Evolutionary conservation across 495 filamentous ascomycete species (phyloP), one percentile per base, ranked within the genome.

Genomic region (Talaromyces adpressus): DNA sequence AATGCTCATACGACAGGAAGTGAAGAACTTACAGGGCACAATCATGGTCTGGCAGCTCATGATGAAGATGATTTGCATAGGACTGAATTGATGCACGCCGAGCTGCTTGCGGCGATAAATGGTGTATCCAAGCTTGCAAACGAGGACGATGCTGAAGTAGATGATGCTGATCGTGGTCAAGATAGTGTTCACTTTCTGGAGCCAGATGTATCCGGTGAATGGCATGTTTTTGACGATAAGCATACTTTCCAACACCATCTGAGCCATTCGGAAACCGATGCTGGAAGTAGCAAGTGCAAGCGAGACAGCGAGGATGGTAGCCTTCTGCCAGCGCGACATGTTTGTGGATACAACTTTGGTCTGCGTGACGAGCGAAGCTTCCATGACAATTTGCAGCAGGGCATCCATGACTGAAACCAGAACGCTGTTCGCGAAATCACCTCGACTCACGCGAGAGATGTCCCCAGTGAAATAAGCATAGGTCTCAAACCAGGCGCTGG

Each of bases 1-100:
- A 14, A 41, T 70, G 62, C 71, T 65, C 49, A 36, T 12, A 51
- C 11, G 65, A 52, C 41, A 57, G 22, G 14, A 53, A 39, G n/a
- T 2, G 56, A 20, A 23, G 47, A 16, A 75, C 86, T 66, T 82
- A 91, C 90, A 84, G 65, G 92, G 92, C 59, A 94, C 77, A 32
- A 92, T 69, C 81, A 97, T 82, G 20, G 89, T 91, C 73, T 91
- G 89, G 63, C 84, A 88, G 54, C 87, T 86, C 82, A 91, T 88
- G 64, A 89, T 81, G 69, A 89, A 89, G 63, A 92, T 84, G 61
- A 88, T 81, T 66, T 87, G 84, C 79, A 91, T 85, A 0, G 87
- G 84, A 2, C 85, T 85, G 68, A 88, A 88, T 22, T 84, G 80
- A 39, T 70, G 73, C 54, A 89, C 67, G 0, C 87, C 84, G 22